These are phyloP conservation scores for Calonectria montana DNA, from an alignment of 2,329 filamentous ascomycete genomes.

Conservation along the genomic window DNA sequence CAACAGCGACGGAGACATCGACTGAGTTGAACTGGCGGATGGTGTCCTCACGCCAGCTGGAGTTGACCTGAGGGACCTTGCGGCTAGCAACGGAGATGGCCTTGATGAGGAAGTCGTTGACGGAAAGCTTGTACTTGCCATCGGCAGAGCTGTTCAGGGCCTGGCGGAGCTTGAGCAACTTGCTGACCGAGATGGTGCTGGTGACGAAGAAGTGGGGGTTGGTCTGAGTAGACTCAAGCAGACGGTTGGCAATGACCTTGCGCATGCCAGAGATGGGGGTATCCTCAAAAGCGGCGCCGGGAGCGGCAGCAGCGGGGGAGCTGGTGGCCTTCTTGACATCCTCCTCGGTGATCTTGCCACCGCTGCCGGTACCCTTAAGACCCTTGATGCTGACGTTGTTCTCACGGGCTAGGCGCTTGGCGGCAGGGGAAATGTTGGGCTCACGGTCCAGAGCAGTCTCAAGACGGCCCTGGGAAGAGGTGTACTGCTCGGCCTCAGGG, in stretches of 20 bases:
- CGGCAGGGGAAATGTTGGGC: slow-evolving; percentile 77
- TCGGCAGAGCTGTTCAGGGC: slow-evolving; percentile 90
- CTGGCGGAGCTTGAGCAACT: slow-evolving; percentile 95
- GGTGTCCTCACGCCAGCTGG: slow-evolving; percentile 89
- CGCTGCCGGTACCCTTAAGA: slow-evolving; percentile 88
- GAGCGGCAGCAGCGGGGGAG: slow-evolving; percentile 62
- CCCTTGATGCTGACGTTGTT: slow-evolving; percentile 81
- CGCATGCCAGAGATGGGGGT: slow-evolving; percentile 91
- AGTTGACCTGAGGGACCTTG: slow-evolving; percentile 97
- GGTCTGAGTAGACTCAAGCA: slow-evolving; percentile 87
- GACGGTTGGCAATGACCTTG: slow-evolving; percentile 94
- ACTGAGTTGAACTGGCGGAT: slow-evolving; percentile 95
- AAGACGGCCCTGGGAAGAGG: slow-evolving; percentile 79
- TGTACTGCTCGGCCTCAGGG: slow-evolving; percentile 75
- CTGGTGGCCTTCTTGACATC: slow-evolving; percentile 90
- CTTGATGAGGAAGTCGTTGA: slow-evolving; percentile 99
- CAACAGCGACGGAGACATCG: slow-evolving; percentile 95
- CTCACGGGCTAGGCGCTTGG: slow-evolving; percentile 86
- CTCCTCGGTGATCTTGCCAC: slow-evolving; percentile 88
- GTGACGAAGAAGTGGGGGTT: slow-evolving; percentile 99
- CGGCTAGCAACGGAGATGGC: slow-evolving; percentile 87
- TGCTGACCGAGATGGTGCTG: slow-evolving; percentile 88
- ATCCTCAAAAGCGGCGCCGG: slow-evolving; percentile 82
- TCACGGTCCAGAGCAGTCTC: slow-evolving; percentile 87
- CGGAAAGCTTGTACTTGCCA: slow-evolving; percentile 98